phyloP scores from a whole-genome alignment of 345 rosid genomes.

The Heritiera littoralis region DNA sequence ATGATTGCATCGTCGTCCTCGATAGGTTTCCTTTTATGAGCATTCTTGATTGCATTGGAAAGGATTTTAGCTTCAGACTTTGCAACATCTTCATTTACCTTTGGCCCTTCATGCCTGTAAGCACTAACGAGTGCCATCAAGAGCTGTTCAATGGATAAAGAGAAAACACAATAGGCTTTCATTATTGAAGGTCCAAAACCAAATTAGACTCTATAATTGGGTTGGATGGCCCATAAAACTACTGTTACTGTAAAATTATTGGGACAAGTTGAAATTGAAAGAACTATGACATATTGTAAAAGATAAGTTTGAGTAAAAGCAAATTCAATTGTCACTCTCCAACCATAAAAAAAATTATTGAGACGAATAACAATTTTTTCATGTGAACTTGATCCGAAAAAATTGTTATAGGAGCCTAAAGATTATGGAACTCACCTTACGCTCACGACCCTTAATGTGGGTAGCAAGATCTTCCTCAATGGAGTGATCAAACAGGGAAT shows the following conservation, averaged over 20 bases:
- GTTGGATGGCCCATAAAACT: background rate
- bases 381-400: background rate
- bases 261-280: too few species aligned
- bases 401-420: background rate
- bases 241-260: background rate
- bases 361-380: too few species aligned
- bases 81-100: slow-evolving; percentile 50
- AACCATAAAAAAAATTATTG: too few species aligned
- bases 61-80: slow-evolving; percentile 70
- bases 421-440: slow-evolving; percentile 45
- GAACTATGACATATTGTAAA: too few species aligned
- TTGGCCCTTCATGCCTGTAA: slow-evolving; percentile 80
- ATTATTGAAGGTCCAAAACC: background rate
- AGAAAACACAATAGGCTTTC: background rate
- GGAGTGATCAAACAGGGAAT: slow-evolving; percentile 78
- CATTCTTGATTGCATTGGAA: slow-evolving; percentile 42
- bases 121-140: slow-evolving; percentile 90
- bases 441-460: slow-evolving; percentile 44
- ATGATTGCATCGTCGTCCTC: slow-evolving; percentile 70
- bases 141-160: slow-evolving; percentile 43
- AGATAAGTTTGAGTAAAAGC: too few species aligned
- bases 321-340: too few species aligned
- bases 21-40: slow-evolving; percentile 32
- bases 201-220: background rate
- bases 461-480: slow-evolving; percentile 80